Evolutionary conservation across 805 yeast species (phyloP).

Genomic region (Yarrowia osloensis): DNA sequence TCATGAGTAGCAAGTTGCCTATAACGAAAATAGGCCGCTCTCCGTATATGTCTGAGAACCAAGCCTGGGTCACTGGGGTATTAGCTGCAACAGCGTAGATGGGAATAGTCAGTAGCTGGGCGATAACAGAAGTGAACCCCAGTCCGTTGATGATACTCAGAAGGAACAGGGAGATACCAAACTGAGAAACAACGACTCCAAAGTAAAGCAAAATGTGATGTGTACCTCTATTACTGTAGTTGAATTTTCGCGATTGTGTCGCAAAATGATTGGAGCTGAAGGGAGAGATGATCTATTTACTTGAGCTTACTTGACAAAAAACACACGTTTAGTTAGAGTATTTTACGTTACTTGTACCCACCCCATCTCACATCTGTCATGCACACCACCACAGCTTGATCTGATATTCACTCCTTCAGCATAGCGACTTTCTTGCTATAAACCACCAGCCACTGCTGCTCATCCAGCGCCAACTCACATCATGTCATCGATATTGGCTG

Average conservation of each 20-base stretch:
- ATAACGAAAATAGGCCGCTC: neutral
- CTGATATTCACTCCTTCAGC: neutral
- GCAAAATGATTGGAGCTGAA: too few species aligned
- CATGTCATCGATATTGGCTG: slow-evolving; percentile 5
- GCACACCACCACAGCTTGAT: neutral
- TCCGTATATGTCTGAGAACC: neutral
- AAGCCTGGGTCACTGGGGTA: neutral
- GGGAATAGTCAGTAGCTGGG: neutral
- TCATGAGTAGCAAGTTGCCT: neutral
- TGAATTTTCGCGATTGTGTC: too few species aligned
- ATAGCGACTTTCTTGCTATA: neutral
- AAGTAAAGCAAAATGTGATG: neutral
- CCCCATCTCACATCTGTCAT: neutral
- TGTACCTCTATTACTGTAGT: too few species aligned
- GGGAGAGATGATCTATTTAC: too few species aligned
- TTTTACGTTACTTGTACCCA: neutral
- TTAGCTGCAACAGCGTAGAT: neutral
- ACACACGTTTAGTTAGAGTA: neutral
- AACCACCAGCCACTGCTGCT: too few species aligned
- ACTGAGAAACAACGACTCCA: neutral
- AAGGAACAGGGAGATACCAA: neutral
- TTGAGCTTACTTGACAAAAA: too few species aligned
- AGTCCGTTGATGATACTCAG: neutral
- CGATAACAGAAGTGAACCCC: neutral
- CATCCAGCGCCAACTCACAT: neutral